Evolutionary conservation across 2,329 filamentous ascomycete species (phyloP).

Genomic region (Cryphonectria carpinicola): DNA sequence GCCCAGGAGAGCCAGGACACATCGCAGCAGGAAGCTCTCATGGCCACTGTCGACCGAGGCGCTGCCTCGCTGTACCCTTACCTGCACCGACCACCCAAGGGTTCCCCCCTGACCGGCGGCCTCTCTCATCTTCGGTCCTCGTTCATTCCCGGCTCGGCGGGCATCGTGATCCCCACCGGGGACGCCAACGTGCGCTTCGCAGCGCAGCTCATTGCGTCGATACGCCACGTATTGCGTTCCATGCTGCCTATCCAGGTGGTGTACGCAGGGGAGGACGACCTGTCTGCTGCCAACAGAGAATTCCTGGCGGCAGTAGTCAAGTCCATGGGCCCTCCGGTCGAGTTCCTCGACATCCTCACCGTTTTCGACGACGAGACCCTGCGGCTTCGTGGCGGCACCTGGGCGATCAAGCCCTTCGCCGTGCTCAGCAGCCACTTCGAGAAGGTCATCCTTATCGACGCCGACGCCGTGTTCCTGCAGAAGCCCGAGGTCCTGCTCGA

Average conservation of each 20-base stretch:
- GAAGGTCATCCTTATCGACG: conserved; percentile 44
- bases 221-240: conserved; percentile 38
- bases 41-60: conserved; percentile 26
- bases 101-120: conserved; percentile 22
- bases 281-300: conserved; percentile 34
- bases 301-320: conserved; percentile 29
- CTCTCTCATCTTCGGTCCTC: conserved; percentile 31
- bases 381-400: conserved; percentile 38
- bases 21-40: conserved; percentile 22
- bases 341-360: conserved; percentile 39
- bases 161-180: conserved; percentile 44
- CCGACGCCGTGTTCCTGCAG: conserved; percentile 46
- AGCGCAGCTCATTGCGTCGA: conserved; percentile 40
- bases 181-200: conserved; percentile 39
- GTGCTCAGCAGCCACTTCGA: conserved; percentile 42
- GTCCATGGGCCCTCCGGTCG: conserved; percentile 30
- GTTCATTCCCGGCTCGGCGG: conserved; percentile 32
- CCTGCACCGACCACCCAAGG: conserved; percentile 24
- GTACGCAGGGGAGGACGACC: conserved; percentile 42
- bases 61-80: conserved; percentile 36
- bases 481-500: conserved; percentile 39
- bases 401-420: conserved; percentile 49
- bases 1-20: conserved; percentile 20
- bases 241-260: conserved; percentile 41
- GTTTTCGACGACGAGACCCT: conserved; percentile 40